Base-by-base conservation (phyloP, 2,329 filamentous ascomycete genomes). In the Penicillium brasilianum region DNA sequence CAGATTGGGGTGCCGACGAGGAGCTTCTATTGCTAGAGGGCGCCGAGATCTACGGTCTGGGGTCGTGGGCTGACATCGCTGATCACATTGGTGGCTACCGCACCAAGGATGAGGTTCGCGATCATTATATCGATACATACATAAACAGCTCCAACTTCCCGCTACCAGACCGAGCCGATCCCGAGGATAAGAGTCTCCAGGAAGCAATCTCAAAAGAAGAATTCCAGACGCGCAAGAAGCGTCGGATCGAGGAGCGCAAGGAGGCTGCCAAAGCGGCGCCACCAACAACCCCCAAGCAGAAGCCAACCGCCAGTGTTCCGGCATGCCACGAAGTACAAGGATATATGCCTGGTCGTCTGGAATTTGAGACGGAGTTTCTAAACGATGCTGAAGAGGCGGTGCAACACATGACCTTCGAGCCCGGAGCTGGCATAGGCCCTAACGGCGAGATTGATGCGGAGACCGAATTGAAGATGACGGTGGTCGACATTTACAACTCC, bases 331-430 rank as follows among this genome's bases (percentile, higher is more conserved):
- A 99, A 78, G 95, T 99, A 39, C 93, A 97, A 77, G 95, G 95
- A 3, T 99, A 96, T 76, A 99, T 99, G 95, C 95, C 95, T 3
- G 95, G 95, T 48, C 92, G 95, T 43, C 79, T 99, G 66, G 95
- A 99, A 73, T 99, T 99, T 66, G 95, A 99, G 82, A 97, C 92
- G 0, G 95, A 99, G 72, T 95, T 97, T 74, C 91, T 94, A 72
- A 99, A 99, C 72, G 95, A 99, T 72, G 95, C 95, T 0, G 95
- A 99, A 80, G 96, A 98, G 78, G 94, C 94, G 0, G 95, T 99
- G 2, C 95, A 99, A 76, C 89, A 96, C 65, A 98, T 99, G 93
- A 91, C 96, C 66, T 99, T 99, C 72, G 94, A 98, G 59, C 94
- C 95, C 0, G 95, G 95, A 28, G 94, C 97, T 78, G 95, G 95